A percentile compares a stretch with the other conserved stretches of the same genome.
Conservation (phyloP, 129 eudicot genomes). For the Heracleum sosnowskyi region DNA sequence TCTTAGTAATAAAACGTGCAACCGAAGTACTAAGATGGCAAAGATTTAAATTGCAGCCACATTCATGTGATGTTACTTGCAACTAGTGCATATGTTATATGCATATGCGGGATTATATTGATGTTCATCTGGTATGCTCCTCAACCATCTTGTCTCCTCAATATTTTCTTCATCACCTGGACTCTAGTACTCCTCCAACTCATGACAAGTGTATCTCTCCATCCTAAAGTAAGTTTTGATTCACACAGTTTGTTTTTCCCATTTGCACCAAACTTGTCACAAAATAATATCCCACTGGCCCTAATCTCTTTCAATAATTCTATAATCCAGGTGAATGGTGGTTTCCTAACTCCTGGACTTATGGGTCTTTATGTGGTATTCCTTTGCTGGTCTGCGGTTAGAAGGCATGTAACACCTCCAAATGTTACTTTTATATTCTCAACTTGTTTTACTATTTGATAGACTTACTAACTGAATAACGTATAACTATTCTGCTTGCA, state of each 20-base stretch:
- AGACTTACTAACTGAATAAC: neutral
- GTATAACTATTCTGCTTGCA: slow-evolving; percentile 15
- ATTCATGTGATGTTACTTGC: slow-evolving; percentile 63
- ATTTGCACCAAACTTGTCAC: neutral
- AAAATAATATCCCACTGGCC: too few species aligned
- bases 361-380: slow-evolving; percentile 79
- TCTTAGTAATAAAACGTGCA: neutral
- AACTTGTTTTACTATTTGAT: neutral
- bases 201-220: slow-evolving; percentile 84
- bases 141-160: slow-evolving; percentile 58
- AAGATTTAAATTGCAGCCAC: slow-evolving; percentile 35
- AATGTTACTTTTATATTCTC: neutral
- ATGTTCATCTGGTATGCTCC: slow-evolving; percentile 90
- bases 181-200: slow-evolving; percentile 70
- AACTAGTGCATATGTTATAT: slow-evolving; percentile 55
- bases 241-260: neutral
- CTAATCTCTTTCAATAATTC: neutral
- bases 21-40: neutral
- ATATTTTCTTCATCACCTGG: slow-evolving; percentile 69
- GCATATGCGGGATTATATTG: slow-evolving; percentile 62
- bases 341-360: slow-evolving; percentile 72
- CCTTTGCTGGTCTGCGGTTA: slow-evolving; percentile 85
- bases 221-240: slow-evolving; percentile 51
- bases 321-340: slow-evolving; percentile 48
- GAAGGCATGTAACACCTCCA: slow-evolving; percentile 36